These are phyloP conservation scores for Pythium utonaiense DNA, from an alignment of 352 stramenopile genomes.

Conservation along the genomic window DNA sequence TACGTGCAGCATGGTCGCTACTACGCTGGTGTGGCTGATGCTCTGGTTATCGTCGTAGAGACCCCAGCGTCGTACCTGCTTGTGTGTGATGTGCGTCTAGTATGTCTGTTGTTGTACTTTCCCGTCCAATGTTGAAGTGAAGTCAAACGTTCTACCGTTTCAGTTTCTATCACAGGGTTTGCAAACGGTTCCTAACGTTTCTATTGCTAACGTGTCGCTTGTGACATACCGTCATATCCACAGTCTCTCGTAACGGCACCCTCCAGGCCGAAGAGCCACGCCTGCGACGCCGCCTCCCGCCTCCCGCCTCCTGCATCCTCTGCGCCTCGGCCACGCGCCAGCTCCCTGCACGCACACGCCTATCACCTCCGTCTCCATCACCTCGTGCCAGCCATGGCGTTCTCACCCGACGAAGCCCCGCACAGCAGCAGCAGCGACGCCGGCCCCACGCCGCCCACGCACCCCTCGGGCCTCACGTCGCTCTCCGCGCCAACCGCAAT, in stretches of 20 bases:
- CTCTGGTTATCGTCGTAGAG: too few species aligned
- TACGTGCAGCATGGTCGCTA: neutral
- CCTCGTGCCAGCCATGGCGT: slow-evolving; percentile 8
- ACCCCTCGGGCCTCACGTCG: slow-evolving; percentile 9
- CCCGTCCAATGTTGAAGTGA: neutral
- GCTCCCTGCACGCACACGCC: neutral
- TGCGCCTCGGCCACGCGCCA: neutral
- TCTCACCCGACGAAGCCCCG: slow-evolving; percentile 7
- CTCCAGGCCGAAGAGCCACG: slow-evolving; percentile 16
- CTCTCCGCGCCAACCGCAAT: neutral
- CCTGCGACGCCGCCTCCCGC: slow-evolving; percentile 5
- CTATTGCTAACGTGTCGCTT: neutral
- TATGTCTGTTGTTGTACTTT: neutral
- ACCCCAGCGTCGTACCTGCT: too few species aligned
- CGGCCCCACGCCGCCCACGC: slow-evolving; percentile 14
- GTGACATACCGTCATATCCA: neutral
- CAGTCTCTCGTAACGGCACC: neutral
- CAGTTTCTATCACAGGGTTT: too few species aligned
- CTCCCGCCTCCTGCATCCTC: neutral
- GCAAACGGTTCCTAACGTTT: neutral
- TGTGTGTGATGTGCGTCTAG: neutral
- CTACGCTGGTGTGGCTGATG: neutral
- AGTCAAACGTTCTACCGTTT: neutral
- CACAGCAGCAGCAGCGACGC: neutral
- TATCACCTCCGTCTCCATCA: neutral